phyloP scores from a whole-genome alignment of 169 alveolate species.

The Plasmodium falciparum region DNA sequence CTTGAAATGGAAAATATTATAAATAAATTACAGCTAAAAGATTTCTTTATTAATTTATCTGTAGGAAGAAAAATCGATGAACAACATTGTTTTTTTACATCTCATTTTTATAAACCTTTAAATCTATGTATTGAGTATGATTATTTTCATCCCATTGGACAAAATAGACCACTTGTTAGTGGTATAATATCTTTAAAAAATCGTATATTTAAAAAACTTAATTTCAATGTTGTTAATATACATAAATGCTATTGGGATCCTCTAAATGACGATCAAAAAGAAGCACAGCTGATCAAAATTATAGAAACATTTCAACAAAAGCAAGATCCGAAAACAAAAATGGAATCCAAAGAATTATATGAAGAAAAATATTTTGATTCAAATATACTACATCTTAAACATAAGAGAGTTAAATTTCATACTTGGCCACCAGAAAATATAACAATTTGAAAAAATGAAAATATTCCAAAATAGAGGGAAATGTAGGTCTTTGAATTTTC shows the following conservation, averaged over 20 bases:
- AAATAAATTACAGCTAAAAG: constrained; percentile 81
- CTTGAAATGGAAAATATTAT: constrained; percentile 87
- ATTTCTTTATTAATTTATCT: constrained; percentile 88
- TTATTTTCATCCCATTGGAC: constrained; percentile 84
- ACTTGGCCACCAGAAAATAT: constrained; percentile 91
- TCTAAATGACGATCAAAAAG: constrained; percentile 83
- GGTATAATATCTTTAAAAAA: constrained; percentile 86
- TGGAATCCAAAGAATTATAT: constrained; percentile 71
- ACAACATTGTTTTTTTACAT: constrained; percentile 89
- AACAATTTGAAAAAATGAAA: constrained; percentile 64
- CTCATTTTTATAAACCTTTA: constrained; percentile 86
- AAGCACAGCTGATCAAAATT: constrained; percentile 83
- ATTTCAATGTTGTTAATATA: constrained; percentile 85
- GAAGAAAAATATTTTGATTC: constrained; percentile 76
- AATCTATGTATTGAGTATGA: constrained; percentile 89
- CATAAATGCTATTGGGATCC: constrained; percentile 87
- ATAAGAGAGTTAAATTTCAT: constrained; percentile 84
- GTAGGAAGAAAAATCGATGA: constrained; percentile 89
- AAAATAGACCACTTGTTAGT: constrained; percentile 83
- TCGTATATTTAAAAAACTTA: constrained; percentile 86
- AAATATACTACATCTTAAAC: constrained; percentile 82
- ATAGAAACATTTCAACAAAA: constrained; percentile 73
- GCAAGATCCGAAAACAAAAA: constrained; percentile 19
- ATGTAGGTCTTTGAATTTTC: too few species aligned
- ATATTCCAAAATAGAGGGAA: too few species aligned